Conservation (phyloP, 2,329 filamentous ascomycete genomes). For the Pseudogymnoascus sp. region DNA sequence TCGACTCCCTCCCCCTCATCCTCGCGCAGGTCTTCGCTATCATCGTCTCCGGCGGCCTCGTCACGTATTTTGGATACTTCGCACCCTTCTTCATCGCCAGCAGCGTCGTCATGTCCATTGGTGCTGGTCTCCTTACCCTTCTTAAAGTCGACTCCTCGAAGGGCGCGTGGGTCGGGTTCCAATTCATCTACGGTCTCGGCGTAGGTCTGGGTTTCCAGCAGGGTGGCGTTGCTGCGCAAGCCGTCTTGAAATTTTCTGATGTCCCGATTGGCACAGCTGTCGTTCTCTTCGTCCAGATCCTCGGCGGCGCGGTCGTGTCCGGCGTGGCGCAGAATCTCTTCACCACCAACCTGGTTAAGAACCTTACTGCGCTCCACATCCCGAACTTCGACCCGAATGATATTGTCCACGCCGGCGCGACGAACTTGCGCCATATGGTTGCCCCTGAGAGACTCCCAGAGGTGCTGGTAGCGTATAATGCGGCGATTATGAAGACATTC, state of each 20-base stretch:
- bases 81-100: slow-evolving; percentile 23
- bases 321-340: slow-evolving; percentile 62
- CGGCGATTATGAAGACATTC: slow-evolving; percentile 33
- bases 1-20: slow-evolving; percentile 31
- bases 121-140: slow-evolving; percentile 34
- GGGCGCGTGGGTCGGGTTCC: slow-evolving; percentile 31
- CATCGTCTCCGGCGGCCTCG: slow-evolving; percentile 28
- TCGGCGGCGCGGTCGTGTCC: slow-evolving; percentile 61
- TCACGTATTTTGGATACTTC: slow-evolving; percentile 28
- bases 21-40: slow-evolving; percentile 26
- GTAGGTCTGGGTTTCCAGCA: slow-evolving; percentile 20
- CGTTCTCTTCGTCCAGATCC: slow-evolving; percentile 55
- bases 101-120: slow-evolving; percentile 29
- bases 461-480: slow-evolving; percentile 37
- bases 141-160: slow-evolving; percentile 28
- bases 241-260: slow-evolving; percentile 41
- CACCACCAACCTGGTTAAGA: slow-evolving; percentile 24
- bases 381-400: slow-evolving; percentile 27
- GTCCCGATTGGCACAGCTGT: slow-evolving; percentile 46
- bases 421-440: slow-evolving; percentile 34
- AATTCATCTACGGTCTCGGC: slow-evolving; percentile 14
- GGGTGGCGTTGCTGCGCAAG: slow-evolving; percentile 38
- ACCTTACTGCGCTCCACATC: slow-evolving; percentile 24
- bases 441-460: slow-evolving; percentile 27
- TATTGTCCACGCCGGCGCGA: slow-evolving; percentile 38